These are phyloP conservation scores for Hysterium pulicare DNA, from an alignment of 2,329 filamentous ascomycete genomes.

Conservation along the genomic window DNA sequence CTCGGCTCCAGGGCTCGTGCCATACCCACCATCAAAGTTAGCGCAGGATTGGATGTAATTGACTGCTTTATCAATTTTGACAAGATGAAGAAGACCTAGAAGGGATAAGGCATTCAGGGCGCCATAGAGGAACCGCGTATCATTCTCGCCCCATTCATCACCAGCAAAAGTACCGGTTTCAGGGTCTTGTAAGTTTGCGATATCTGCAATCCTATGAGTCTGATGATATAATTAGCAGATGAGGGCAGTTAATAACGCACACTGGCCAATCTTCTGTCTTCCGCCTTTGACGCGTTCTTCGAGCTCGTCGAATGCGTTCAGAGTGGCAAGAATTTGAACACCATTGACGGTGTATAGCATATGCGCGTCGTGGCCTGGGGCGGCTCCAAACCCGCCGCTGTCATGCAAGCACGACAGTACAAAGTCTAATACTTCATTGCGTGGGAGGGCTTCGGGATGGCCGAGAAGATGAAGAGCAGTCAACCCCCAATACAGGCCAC, in stretches of 20 bases:
- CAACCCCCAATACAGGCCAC: constrained; percentile 95
- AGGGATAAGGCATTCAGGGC: constrained; percentile 88
- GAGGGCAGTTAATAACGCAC: constrained; percentile 52
- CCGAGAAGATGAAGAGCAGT: constrained; percentile 82
- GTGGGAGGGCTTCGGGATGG: constrained; percentile 75
- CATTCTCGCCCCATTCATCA: constrained; percentile 94
- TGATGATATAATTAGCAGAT: background rate
- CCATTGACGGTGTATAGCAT: constrained; percentile 95
- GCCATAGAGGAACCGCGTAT: constrained; percentile 90
- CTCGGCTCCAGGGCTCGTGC: constrained; percentile 83
- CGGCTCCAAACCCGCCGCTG: constrained; percentile 87
- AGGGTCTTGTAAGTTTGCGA: constrained; percentile 75
- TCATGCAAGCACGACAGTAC: constrained; percentile 92
- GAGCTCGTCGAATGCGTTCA: constrained; percentile 81
- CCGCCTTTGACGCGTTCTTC: constrained; percentile 65
- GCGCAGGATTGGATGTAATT: constrained; percentile 75
- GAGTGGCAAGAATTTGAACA: constrained; percentile 84
- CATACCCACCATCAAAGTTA: constrained; percentile 94
- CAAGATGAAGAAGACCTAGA: constrained; percentile 66
- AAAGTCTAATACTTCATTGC: constrained; percentile 79
- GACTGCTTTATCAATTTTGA: constrained; percentile 79
- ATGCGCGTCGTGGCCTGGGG: constrained; percentile 90
- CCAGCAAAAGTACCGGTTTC: constrained; percentile 85
- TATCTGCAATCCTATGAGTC: constrained; percentile 52
- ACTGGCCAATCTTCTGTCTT: constrained; percentile 71